phyloP scores from a whole-genome alignment of 768 basidiomycete genomes.

The Vishniacozyma victoriae region DNA sequence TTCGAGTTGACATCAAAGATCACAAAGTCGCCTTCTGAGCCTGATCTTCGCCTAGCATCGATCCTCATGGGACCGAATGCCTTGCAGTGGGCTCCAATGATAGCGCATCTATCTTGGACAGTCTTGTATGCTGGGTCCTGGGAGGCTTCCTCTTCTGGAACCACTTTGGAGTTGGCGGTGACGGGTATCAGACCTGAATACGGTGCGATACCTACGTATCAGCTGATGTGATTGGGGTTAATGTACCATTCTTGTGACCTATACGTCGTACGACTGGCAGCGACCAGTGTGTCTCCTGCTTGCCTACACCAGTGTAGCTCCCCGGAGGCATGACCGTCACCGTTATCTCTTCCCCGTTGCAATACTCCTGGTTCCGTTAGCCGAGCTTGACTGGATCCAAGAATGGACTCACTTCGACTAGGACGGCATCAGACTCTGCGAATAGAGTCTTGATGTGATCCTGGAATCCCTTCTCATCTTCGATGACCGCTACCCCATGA shows the following conservation, averaged over 20 bases:
- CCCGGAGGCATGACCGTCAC: conserved; percentile 42
- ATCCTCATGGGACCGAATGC: conserved; percentile 24
- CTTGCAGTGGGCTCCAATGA: conserved; percentile 15
- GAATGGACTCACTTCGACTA: conserved; percentile 23
- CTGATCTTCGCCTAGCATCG: conserved; percentile 19
- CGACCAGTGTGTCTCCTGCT: conserved; percentile 24
- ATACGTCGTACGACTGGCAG: conserved; percentile 36
- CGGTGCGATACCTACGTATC: conserved; percentile 29
- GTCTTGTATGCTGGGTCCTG: conserved; percentile 16
- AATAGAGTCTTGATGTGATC: conserved; percentile 4
- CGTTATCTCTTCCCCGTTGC: conserved; percentile 38
- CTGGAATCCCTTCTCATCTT: conserved; percentile 11
- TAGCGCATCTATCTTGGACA: conserved; percentile 16
- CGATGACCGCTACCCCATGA: conserved; percentile 34
- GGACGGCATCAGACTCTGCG: conserved; percentile 24
- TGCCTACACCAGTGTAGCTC: conserved; percentile 23
- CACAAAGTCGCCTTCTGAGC: conserved; percentile 15
- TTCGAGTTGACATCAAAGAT: conserved; percentile 44
- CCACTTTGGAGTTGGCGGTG: conserved; percentile 28
- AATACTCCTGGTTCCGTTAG: conserved; percentile 19
- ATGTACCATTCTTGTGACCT: conserved; percentile 25
- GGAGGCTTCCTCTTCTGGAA: conserved; percentile 16
- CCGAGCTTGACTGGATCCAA: not conserved
- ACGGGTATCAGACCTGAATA: conserved; percentile 40
- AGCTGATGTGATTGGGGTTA: too few species aligned